Percentiles rank a stretch among this genome's conserved stretches.
phyloP scores from a whole-genome alignment of 169 alveolate genomes.

The Plasmodium ovale region DNA sequence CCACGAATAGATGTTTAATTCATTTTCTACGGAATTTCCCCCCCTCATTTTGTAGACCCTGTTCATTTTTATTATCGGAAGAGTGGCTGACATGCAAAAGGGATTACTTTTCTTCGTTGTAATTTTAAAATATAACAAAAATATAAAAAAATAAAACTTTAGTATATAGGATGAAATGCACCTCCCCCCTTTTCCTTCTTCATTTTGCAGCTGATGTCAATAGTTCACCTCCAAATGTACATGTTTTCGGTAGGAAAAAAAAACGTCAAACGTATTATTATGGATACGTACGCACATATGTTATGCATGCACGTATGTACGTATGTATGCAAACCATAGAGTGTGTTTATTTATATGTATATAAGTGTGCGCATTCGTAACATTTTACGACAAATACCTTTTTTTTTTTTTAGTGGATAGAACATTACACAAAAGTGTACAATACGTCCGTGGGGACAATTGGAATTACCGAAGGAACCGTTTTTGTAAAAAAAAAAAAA shows the following conservation, averaged over 20 bases:
- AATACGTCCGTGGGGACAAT: conserved; percentile 44
- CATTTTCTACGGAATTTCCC: conserved; percentile 11
- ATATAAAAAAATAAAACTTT: background rate
- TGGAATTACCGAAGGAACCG: conserved; percentile 43
- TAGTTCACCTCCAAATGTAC: conserved; percentile 20
- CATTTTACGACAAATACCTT: too few species aligned
- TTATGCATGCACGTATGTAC: too few species aligned
- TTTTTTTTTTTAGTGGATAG: conserved; percentile 32
- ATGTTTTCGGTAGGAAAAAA: conserved; percentile 27
- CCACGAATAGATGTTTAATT: background rate
- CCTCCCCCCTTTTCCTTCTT: background rate
- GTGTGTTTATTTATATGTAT: too few species aligned
- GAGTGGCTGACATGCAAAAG: conserved; percentile 14
- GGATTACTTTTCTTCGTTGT: conserved; percentile 10
- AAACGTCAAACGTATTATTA: too few species aligned
- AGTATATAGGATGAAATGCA: background rate
- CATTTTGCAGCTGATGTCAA: conserved; percentile 17
- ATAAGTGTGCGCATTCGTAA: too few species aligned
- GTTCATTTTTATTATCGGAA: conserved; percentile 37
- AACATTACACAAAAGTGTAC: conserved; percentile 38
- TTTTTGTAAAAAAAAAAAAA: conserved; percentile 30
- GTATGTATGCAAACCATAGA: too few species aligned
- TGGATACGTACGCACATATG: too few species aligned
- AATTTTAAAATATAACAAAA: background rate
- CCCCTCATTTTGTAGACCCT: conserved; percentile 22